Base-by-base conservation (phyloP, 116 monocot species). In the Zostera marina region DNA sequence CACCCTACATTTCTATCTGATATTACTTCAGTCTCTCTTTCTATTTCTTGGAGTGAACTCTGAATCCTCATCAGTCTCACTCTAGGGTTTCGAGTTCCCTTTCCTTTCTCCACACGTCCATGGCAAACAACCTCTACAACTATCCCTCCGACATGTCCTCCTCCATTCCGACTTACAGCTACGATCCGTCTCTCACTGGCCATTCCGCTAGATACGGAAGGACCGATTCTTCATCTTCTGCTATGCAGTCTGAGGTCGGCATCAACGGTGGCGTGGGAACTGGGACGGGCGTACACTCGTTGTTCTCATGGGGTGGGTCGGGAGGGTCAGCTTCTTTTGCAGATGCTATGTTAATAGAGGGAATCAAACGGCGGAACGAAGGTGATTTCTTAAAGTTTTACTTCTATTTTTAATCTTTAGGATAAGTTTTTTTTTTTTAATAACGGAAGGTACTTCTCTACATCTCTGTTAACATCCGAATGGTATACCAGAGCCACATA, bases 281-380 rank as follows among this genome's bases (percentile, higher is more conserved):
- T 16, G 59, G 20, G 43, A 19, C 11, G 59, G 17, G 42, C 39
- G 20, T 41, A 49, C 49, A 56, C 43, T 52, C 51, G 56, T 11
- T 42, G 64, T 7, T 12, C 13, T 24, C 64, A 22, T 66, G 47
- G 58, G n/a, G 26, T 65, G 55, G 55, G 23, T 17, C 17, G 44
- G 57, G 56, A 17, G 56, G 44, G 66, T 47, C n/a, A 32, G 25
- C 39, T 45, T 55, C 14, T 22, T 54, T 44, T 10, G 11, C 43
- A 39, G 72, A 53, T 1, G 47, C 71, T 45, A 32, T 41, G 43
- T 15, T 58, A 19, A 47, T 47, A 9, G 52, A 23, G 23, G 64
- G 63, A 17, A 26, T 53, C 21, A 77, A 77, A 52, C 61, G 82
- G 51, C 52, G 66, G 11, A 42, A 65, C 17, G 82, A 74, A 66